Percentiles rank a stretch among this genome's conserved stretches.
Conservation (phyloP, 116 monocot genomes). For the Cymodocea nodosa region DNA sequence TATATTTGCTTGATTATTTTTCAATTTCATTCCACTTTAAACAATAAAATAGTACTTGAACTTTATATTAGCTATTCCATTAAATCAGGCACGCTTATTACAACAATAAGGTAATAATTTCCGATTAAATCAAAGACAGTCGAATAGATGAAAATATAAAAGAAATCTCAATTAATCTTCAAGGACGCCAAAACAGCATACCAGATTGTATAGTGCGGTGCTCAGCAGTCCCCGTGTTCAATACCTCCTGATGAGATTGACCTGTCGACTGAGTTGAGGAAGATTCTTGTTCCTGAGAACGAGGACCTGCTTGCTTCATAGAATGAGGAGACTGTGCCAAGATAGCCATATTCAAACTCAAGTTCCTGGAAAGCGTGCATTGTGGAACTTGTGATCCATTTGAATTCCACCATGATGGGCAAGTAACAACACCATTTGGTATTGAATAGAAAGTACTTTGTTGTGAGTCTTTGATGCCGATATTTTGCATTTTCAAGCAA, state of each 20-base stretch:
- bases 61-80: background rate
- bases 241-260: constrained; percentile 44
- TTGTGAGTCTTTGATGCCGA: constrained; percentile 18
- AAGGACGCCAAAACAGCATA: background rate
- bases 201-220: constrained; percentile 4
- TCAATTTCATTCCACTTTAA: too few species aligned
- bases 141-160: too few species aligned
- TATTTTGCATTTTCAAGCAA: constrained; percentile 20
- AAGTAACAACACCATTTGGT: constrained; percentile 10
- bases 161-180: background rate
- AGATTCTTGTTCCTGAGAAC: constrained; percentile 33
- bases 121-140: background rate
- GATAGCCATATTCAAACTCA: constrained; percentile 13
- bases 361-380: constrained; percentile 8
- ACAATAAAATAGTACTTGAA: background rate
- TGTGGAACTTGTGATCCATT: constrained; percentile 5
- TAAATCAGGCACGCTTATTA: background rate
- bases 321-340: background rate
- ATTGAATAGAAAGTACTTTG: constrained; percentile 23
- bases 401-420: constrained; percentile 7
- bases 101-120: background rate
- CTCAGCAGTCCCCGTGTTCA: constrained; percentile 9
- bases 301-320: constrained; percentile 7
- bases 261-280: constrained; percentile 53
- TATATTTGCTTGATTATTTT: too few species aligned